Base-by-base conservation (phyloP, 192 early-diverging fungal species). In the Kappamyces sp. region DNA sequence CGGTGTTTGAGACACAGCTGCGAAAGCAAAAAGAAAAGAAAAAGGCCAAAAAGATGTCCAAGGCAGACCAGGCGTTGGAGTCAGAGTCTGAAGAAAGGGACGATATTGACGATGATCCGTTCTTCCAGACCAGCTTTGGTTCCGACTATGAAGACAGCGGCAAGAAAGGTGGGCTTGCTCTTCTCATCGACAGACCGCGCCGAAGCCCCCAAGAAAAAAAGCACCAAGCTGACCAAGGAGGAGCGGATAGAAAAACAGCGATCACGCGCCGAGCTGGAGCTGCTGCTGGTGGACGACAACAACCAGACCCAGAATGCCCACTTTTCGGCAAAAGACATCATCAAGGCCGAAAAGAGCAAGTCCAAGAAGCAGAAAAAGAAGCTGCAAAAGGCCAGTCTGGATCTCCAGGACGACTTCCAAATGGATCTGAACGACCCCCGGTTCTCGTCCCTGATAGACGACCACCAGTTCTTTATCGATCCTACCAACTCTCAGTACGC, bases 391-490 rank as follows among this genome's bases (percentile, higher is more conserved):
- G 61, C 40, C 7, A 81, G 70, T 54, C 59, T 61, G 43, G 69
- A 67, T 22, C 66, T 74, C 2, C 78, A 88, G 65, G 93, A 96
- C 45, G 82, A 84, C 54, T 98, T 98, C 66, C 80, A 89, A 59
- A 84, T 98, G 43, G 73, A 98, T 64, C 80, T 87, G 2, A 65
- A 61, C 38, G 95, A 98, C 71, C 80, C 90, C 49, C 85, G 95
- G 55, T 98, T 98, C 65, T 66, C 78, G 14, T 84, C 87, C 0
- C 38, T 94, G 65, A 76, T 84, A 36, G 85, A 90, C 2, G 85
- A 83, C 6, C 86, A 91, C 67, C 84, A 88, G 53, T 95, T 94
- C 71, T 91, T 91, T 31, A 89, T 98, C 46, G 95, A 98, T 65
- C 91, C 93, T 12, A 93, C 91, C 39, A 95, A 91, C 72, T 89